Evolutionary conservation across 2,329 filamentous ascomycete species (phyloP).

Genomic region (Pyrenophora graminea): DNA sequence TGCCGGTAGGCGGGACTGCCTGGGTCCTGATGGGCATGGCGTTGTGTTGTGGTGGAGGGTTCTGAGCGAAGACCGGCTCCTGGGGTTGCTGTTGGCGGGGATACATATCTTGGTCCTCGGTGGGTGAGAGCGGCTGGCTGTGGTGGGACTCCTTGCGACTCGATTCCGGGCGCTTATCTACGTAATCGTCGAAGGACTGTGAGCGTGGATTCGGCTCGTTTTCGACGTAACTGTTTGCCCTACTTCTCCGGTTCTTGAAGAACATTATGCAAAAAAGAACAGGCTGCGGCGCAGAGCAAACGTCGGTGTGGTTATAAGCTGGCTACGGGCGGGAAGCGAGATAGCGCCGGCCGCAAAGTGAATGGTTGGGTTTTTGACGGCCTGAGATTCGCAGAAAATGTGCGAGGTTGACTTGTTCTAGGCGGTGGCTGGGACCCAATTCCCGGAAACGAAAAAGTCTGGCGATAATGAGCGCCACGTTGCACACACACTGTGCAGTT

Average conservation of each 20-base stretch:
- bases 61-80: slow-evolving; percentile 37
- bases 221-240: slow-evolving; percentile 55
- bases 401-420: slow-evolving; percentile 18
- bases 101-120: slow-evolving; percentile 50
- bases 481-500: slow-evolving; percentile 2
- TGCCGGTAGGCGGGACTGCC: slow-evolving; percentile 28
- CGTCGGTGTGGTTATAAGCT: slow-evolving; percentile 30
- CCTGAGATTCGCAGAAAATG: slow-evolving; percentile 19
- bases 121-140: slow-evolving; percentile 32
- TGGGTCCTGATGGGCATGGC: slow-evolving; percentile 30
- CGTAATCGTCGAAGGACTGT: slow-evolving; percentile 47
- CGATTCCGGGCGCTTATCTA: slow-evolving; percentile 47
- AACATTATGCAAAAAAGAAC: slow-evolving; percentile 47
- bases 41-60: slow-evolving; percentile 26
- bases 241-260: slow-evolving; percentile 54
- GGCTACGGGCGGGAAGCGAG: slow-evolving; percentile 20
- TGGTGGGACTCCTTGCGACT: slow-evolving; percentile 44
- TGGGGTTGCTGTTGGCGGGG: slow-evolving; percentile 50
- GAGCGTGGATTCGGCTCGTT: slow-evolving; percentile 49
- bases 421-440: slow-evolving; percentile 23
- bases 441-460: not conserved
- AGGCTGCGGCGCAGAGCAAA: slow-evolving; percentile 22
- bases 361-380: slow-evolving; percentile 19
- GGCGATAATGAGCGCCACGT: not conserved
- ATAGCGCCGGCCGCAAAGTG: slow-evolving; percentile 18